Percentiles rank a stretch among this genome's conserved stretches.
Evolutionary conservation across 352 stramenopile species (phyloP).

Genomic region (Phytophthora rubi): DNA sequence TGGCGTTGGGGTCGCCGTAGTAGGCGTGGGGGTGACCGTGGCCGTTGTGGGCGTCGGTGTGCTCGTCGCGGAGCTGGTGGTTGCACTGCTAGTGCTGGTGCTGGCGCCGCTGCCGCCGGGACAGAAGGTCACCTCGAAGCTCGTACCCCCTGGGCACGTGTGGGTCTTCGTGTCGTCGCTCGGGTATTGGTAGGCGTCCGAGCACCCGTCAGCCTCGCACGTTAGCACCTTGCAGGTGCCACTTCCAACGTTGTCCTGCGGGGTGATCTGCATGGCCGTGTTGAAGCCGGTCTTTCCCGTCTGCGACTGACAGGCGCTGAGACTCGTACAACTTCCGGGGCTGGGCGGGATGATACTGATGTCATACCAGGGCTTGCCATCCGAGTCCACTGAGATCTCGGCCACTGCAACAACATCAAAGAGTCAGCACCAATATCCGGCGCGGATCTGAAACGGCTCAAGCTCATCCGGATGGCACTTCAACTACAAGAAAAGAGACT

Average conservation of each 20-base stretch:
- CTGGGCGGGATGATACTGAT: conserved; percentile 64
- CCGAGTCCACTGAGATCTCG: conserved; percentile 54
- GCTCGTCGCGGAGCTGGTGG: conserved; percentile 20
- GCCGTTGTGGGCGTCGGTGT: conserved; percentile 31
- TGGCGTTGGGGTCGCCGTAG: conserved; percentile 30
- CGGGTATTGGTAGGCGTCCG: conserved; percentile 67
- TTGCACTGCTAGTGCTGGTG: conserved; percentile 11
- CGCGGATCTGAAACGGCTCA: conserved; percentile 4
- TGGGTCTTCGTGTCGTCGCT: conserved; percentile 68
- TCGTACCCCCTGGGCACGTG: conserved; percentile 56
- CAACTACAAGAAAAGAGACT: conserved; percentile 9
- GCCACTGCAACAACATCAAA: conserved; percentile 39
- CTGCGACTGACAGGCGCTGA: conserved; percentile 47
- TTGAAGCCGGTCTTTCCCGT: conserved; percentile 71
- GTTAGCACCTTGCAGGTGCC: conserved; percentile 53
- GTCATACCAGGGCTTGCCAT: conserved; percentile 59
- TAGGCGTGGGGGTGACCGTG: conserved; percentile 17
- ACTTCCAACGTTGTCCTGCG: conserved; percentile 46
- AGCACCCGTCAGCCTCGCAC: conserved; percentile 58
- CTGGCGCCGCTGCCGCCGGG: conserved; percentile 47
- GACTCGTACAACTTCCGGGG: conserved; percentile 47
- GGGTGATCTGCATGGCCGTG: conserved; percentile 61
- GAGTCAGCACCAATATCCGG: conserved; percentile 21
- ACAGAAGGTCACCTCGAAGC: conserved; percentile 78
- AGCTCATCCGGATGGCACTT: conserved; percentile 18